Evolutionary conservation across 2,329 filamentous ascomycete genomes (phyloP), one percentile per base, ranked within the genome.

Genomic region (Chaetomiaceae sp.): DNA sequence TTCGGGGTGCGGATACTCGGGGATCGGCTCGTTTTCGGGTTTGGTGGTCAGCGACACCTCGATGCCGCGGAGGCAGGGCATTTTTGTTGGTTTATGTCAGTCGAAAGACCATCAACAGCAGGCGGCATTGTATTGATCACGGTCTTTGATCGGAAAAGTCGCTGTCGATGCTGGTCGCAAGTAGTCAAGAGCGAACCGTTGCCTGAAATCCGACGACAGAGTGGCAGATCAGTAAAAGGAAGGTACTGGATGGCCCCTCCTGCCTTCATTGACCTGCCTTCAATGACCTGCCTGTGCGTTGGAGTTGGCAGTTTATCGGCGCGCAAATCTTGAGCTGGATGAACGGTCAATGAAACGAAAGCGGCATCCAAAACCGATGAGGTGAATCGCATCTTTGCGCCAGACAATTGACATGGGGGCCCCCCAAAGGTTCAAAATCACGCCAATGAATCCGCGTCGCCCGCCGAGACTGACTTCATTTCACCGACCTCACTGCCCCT

Each of bases 1-100:
- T 46, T 81, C 77, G 0, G 78, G 78, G 56, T 82, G 78, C 19
- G 77, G 75, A 60, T 78, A 82, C 61, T 84, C 80, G 14, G 75
- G 73, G 3, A 83, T 69, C 19, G 62, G 65, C 40, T 69, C 63
- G 9, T 67, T 60, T 3, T 67, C 65, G 15, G 68, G 63, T 38
- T 71, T 67, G 2, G 70, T 64, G 17, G 71, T 62, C 36, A 81
- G 63, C 2, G 71, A 74, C 22, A 81, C 54, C 25, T 78, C 71
- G 47, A 81, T 68, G 9, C 76, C 77, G 22, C 74, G 72, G 49
- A 80, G 72, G 53, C 64, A 72, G 15, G 78, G 78, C 78, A 81
- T 81, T n/a, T n/a, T n/a, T n/a, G 14, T 53, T 59, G 49, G 7
- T 6, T 8, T 8, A 8, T 6, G 23, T 47, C 19, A 11, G 11